Percentiles rank a stretch among this genome's conserved stretches.
Conservation (phyloP, 2,329 filamentous ascomycete genomes). For the Aspergillus aculeatus region DNA sequence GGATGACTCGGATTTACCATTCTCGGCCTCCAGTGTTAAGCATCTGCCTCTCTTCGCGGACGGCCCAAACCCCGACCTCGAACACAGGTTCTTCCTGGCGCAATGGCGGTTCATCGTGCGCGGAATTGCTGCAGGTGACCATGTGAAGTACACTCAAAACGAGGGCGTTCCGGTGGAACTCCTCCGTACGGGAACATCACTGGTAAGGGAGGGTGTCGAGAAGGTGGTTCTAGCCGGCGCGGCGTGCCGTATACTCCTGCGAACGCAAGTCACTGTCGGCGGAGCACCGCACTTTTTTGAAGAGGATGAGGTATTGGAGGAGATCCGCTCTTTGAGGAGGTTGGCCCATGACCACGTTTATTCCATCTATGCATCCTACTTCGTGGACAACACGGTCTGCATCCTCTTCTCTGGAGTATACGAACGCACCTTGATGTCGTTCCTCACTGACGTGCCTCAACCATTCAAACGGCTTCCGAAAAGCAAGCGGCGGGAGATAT, state of each 20-base stretch:
- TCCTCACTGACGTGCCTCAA: conserved; percentile 44
- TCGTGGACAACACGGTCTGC: conserved; percentile 43
- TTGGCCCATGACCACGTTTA: conserved; percentile 46
- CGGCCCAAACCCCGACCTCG: conserved; percentile 44
- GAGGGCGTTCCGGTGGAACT: conserved; percentile 61
- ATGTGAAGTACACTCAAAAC: conserved; percentile 58
- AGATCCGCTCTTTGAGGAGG: conserved; percentile 39
- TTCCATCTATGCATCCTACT: conserved; percentile 47
- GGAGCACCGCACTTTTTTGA: conserved; percentile 39
- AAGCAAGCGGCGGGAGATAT: conserved; percentile 39
- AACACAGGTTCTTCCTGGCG: conserved; percentile 58
- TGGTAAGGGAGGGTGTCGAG: conserved; percentile 41
- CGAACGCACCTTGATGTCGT: conserved; percentile 43
- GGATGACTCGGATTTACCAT: conserved; percentile 61
- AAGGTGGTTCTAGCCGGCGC: conserved; percentile 41
- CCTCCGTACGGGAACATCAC: conserved; percentile 41
- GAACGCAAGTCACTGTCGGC: conserved; percentile 39
- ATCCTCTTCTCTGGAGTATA: conserved; percentile 44
- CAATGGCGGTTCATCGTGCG: conserved; percentile 61
- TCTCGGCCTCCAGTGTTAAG: conserved; percentile 55
- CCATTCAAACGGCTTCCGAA: conserved; percentile 45
- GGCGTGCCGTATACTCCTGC: conserved; percentile 36
- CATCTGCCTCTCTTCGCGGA: conserved; percentile 54
- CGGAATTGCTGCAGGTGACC: conserved; percentile 54
- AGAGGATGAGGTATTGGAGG: conserved; percentile 40